A percentile compares a stretch with the other conserved stretches of the same genome.
phyloP scores from a whole-genome alignment of 1,139 yeast genomes.

The Candida tetrigidarum region DNA sequence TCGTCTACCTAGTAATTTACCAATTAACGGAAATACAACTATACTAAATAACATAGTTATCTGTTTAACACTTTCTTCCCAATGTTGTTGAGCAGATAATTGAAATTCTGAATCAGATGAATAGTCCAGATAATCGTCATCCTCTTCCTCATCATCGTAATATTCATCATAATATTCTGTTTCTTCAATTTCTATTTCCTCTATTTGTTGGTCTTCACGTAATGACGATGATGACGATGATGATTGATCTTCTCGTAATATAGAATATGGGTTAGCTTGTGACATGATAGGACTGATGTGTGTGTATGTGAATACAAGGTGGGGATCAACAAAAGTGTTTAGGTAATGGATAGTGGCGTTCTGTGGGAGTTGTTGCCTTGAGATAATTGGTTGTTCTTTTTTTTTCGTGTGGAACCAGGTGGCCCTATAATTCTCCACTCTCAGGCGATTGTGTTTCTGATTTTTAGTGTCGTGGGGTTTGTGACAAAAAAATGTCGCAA shows the following conservation, averaged over 20 bases:
- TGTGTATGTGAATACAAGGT: neutral
- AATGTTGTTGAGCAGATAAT: constrained; percentile 65
- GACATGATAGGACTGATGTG: neutral
- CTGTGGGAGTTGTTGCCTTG: too few species aligned
- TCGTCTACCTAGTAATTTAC: constrained; percentile 72
- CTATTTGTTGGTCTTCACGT: too few species aligned
- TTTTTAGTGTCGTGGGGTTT: neutral
- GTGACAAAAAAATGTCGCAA: neutral
- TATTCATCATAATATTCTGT: too few species aligned
- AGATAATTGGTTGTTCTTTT: too few species aligned
- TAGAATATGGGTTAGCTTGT: constrained; percentile 3
- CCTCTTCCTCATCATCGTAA: constrained; percentile 9
- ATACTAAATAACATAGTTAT: constrained; percentile 58
- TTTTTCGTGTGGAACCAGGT: neutral
- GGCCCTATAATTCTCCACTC: neutral
- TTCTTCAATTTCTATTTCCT: too few species aligned
- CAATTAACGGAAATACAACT: constrained; percentile 69
- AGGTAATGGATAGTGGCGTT: too few species aligned
- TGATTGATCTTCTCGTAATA: constrained; percentile 2
- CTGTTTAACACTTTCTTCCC: constrained; percentile 79
- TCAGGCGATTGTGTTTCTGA: neutral
- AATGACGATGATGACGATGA: neutral
- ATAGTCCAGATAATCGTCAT: constrained; percentile 14
- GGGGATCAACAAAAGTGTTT: too few species aligned
- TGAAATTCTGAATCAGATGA: constrained; percentile 19